Percentiles rank a stretch among this genome's conserved stretches.
These are phyloP conservation scores for Penicillium ucsense DNA, from an alignment of 495 filamentous ascomycete species.

Conservation along the genomic window DNA sequence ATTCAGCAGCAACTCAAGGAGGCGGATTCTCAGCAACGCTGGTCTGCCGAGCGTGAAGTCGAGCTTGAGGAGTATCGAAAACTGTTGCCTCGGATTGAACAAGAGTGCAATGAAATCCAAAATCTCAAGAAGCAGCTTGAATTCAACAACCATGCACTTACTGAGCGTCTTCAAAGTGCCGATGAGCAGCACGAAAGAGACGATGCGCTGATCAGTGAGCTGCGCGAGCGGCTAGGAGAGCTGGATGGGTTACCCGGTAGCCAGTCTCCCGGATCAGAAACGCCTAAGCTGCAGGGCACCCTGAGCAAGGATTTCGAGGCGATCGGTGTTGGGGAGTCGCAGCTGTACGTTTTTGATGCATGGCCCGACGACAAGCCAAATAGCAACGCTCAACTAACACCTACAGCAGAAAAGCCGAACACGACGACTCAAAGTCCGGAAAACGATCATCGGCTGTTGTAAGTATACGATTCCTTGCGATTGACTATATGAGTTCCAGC, in stretches of 20 bases:
- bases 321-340: constrained; percentile 32
- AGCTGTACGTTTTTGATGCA: constrained; percentile 19
- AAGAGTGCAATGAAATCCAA: constrained; percentile 50
- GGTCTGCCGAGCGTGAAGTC: constrained; percentile 39
- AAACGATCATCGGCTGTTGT: constrained; percentile 22
- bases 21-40: constrained; percentile 37
- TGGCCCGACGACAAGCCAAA: not conserved
- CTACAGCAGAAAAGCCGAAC: constrained; percentile 29
- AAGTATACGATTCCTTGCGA: constrained; percentile 1
- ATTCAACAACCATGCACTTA: constrained; percentile 47
- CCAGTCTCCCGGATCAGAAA: constrained; percentile 31
- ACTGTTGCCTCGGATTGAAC: constrained; percentile 49
- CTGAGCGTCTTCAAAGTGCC: constrained; percentile 42
- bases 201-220: constrained; percentile 43
- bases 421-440: constrained; percentile 31
- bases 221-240: constrained; percentile 43
- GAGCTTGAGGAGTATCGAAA: constrained; percentile 51
- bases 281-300: constrained; percentile 33
- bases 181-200: constrained; percentile 48
- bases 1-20: constrained; percentile 48
- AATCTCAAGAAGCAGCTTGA: constrained; percentile 47
- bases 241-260: constrained; percentile 36
- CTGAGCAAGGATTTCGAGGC: constrained; percentile 39
- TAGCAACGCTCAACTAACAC: constrained; percentile 7
- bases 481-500: not conserved